Evolutionary conservation across 179 eudicot species (phyloP), one percentile per base, ranked within the genome.

Genomic region (Camellia oleifera): DNA sequence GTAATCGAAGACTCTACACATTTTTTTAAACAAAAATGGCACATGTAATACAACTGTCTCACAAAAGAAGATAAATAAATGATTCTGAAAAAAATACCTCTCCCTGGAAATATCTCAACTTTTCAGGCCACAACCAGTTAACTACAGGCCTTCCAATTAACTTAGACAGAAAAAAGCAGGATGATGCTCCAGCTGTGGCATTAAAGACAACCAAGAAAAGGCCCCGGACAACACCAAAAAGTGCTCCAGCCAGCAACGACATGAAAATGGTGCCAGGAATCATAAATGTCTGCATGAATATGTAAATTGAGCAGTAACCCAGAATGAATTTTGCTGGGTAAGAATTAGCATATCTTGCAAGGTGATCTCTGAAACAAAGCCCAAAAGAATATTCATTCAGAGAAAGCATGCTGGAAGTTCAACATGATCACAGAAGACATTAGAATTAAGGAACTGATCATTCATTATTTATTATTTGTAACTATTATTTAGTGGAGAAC

Each of bases 201-300:
- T 94, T 94, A 76, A 94, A 94, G 66, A 96, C 97, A 75, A 96
- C 99, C 88, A 96, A 84, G 66, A 94, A 79, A 76, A 96, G 91
- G 75, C 99, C 99, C 88, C 78, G 92, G 15, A 89, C 56, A 82
- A 93, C 98, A 74, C 98, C 99, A 84, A 96, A 96, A 65, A 94
- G 97, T 40, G 99, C 98, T 77, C 99, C 99, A 76, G 99, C 99
- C 81, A 96, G 85, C 88, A 96, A 87, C 18, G 99, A 96, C 99
- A 96, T 91, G 84, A 96, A 96, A 69, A 96, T 94, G 50, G 98
- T 96, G 68, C 99, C 99, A 60, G 98, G 99, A 61, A 96, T 94
- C 99, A 94, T 96, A 87, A 96, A 96, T 68, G 99, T 96, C 82
- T 96, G 99, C 99, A 96, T 96, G 91, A 96, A 96, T 89, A 96